Base-by-base conservation (phyloP, 345 rosid genomes). In the Populus tremula region DNA sequence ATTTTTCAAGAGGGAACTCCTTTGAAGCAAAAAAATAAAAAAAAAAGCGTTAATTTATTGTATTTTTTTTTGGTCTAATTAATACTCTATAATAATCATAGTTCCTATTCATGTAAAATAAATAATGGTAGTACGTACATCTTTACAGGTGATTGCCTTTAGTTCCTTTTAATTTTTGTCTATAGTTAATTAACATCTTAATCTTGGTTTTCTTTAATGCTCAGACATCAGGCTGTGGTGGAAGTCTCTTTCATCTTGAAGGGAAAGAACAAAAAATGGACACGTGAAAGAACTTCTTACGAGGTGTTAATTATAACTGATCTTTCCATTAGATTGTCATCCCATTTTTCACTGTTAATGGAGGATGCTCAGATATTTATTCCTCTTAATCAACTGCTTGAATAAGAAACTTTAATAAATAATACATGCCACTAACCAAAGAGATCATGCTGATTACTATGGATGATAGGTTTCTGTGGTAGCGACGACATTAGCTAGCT, bases 211-310 rank as follows among this genome's bases (percentile, higher is more conserved):
- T 72, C 84, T 66, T 74, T 53, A 83, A 78, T 76, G 67, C 69
- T 0, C 59, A 61, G 84, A 62, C 80, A 83, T 76, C 79, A 78
- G 70, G 33, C 36, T 71, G 77, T 80, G 45, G 13, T 41, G 77
- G 82, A 67, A 62, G 81, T 85, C 87, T 78, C 78, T 82, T 79
- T 83, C 83, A 65, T 50, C 49, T 73, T 10, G 27, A 35, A 29
- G 3, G 39, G 25, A 25, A 54, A 17, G 12, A 38, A 16, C 25
- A 70, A 54, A 64, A 29, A 41, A 20, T 68, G 73, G 68, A 69
- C 50, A 11, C 33, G 54, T 16, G 67, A 8, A 68, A 77, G 35
- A 47, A 9, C 71, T 25, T 17, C 11, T 64, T 8, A 27, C 38
- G 2, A 3, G 21, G 63, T 56, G 11, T 56, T 56, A 59, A 25